Percentiles rank a stretch among this genome's conserved stretches.
These are phyloP conservation scores for Epichloe festucae DNA, from an alignment of 2,329 filamentous ascomycete genomes.

Conservation along the genomic window DNA sequence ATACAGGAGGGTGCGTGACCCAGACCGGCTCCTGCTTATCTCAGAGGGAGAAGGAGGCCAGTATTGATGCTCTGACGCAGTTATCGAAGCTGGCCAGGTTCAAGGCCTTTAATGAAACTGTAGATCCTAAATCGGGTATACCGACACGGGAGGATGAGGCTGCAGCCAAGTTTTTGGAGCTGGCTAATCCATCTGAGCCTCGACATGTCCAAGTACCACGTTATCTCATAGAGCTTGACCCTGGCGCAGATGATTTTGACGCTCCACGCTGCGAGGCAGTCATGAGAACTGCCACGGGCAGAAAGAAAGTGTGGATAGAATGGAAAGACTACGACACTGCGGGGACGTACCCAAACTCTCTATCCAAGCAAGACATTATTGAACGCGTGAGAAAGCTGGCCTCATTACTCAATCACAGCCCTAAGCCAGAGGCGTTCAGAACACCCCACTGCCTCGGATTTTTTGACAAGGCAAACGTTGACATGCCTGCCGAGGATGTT, in stretches of 20 bases:
- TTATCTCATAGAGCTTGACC: slow-evolving; percentile 21
- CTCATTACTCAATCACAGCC: slow-evolving; percentile 31
- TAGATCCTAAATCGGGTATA: slow-evolving; percentile 22
- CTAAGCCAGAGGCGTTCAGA: slow-evolving; percentile 35
- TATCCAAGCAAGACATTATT: slow-evolving; percentile 29
- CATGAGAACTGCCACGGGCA: slow-evolving; percentile 21
- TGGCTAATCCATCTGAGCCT: slow-evolving; percentile 21
- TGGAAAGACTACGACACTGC: slow-evolving; percentile 35
- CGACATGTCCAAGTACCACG: slow-evolving; percentile 22
- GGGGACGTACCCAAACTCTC: slow-evolving; percentile 20
- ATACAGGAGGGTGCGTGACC: slow-evolving; percentile 10
- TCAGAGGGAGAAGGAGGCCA: slow-evolving; percentile 22
- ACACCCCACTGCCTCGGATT: slow-evolving; percentile 38
- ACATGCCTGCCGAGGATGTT: slow-evolving; percentile 23
- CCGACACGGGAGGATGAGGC: slow-evolving; percentile 21
- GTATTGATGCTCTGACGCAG: slow-evolving; percentile 26
- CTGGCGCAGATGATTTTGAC: slow-evolving; percentile 19
- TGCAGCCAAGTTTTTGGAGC: slow-evolving; percentile 25
- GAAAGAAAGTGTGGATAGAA: slow-evolving; percentile 33
- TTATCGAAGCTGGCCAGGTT: slow-evolving; percentile 34
- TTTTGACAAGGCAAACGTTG: slow-evolving; percentile 30
- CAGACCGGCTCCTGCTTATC: slow-evolving; percentile 17
- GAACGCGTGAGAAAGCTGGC: slow-evolving; percentile 33
- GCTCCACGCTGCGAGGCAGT: slow-evolving; percentile 26
- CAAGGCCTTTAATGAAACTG: slow-evolving; percentile 37